phyloP scores from a whole-genome alignment of 2,329 filamentous ascomycete species.

The Periconia sp. region DNA sequence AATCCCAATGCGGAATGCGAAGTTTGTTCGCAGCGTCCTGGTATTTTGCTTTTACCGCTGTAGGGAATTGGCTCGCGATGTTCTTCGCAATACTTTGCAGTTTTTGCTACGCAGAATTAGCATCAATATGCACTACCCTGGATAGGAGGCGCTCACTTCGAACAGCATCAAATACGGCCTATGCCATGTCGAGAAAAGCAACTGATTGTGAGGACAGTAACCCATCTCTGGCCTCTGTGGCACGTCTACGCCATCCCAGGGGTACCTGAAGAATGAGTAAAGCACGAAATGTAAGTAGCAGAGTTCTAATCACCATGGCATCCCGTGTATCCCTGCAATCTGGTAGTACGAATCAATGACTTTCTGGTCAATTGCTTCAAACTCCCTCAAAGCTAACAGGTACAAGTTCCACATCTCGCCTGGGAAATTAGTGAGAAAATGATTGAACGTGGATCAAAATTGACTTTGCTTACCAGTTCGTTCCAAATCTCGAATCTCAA shows the following conservation, averaged over 20 bases:
- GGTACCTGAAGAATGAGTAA: constrained; percentile 31
- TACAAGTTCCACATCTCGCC: constrained; percentile 70
- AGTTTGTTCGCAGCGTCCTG: constrained; percentile 39
- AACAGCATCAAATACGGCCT: constrained; percentile 70
- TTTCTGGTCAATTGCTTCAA: constrained; percentile 66
- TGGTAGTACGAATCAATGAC: constrained; percentile 71
- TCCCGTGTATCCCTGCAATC: constrained; percentile 52
- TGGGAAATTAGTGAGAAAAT: neutral
- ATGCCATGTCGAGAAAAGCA: constrained; percentile 84
- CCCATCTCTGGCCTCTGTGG: constrained; percentile 44
- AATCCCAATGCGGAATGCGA: constrained; percentile 49
- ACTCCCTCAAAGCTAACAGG: constrained; percentile 68
- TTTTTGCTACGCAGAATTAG: constrained; percentile 35
- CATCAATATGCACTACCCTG: neutral
- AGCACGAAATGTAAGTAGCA: neutral
- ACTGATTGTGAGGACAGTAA: constrained; percentile 75
- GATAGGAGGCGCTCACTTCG: constrained; percentile 46
- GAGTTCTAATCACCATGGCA: constrained; percentile 13
- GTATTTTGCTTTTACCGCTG: constrained; percentile 34
- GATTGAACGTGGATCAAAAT: neutral
- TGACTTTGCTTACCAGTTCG: constrained; percentile 43
- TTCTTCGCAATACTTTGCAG: constrained; percentile 38
- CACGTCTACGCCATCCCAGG: constrained; percentile 55
- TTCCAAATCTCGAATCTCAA: constrained; percentile 65
- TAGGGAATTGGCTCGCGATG: constrained; percentile 40